These are phyloP conservation scores for Sporothrix globosa DNA, from an alignment of 2,329 filamentous ascomycete genomes.

Conservation along the genomic window DNA sequence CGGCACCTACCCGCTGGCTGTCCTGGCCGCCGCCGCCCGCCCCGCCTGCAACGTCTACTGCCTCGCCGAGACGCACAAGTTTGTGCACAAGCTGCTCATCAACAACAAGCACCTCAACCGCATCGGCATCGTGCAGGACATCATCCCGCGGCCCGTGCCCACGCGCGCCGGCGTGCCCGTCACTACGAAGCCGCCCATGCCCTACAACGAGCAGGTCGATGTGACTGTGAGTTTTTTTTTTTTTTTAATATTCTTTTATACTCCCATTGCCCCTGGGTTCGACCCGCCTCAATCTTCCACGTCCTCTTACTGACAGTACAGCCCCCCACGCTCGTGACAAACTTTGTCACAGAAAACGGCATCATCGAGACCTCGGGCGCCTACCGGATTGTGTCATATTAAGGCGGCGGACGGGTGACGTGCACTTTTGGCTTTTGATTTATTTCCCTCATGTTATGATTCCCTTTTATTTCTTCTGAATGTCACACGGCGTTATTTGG, in stretches of 20 bases:
- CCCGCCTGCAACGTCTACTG: constrained; percentile 73
- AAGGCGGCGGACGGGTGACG: background rate
- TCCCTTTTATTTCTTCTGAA: background rate
- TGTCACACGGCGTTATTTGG: background rate
- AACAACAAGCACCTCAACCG: constrained; percentile 71
- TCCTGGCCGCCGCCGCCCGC: constrained; percentile 68
- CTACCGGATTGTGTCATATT: constrained; percentile 35
- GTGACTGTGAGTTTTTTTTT: constrained; percentile 62
- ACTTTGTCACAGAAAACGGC: constrained; percentile 75
- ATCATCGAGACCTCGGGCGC: constrained; percentile 47
- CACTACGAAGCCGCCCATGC: constrained; percentile 44
- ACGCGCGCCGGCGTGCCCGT: constrained; percentile 35
- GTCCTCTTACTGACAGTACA: constrained; percentile 40
- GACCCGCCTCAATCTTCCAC: no score
- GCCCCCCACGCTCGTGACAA: constrained; percentile 70
- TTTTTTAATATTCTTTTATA: background rate
- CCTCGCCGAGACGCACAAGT: constrained; percentile 94
- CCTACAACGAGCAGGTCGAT: constrained; percentile 62
- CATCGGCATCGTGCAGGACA: constrained; percentile 71
- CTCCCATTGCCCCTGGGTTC: no score
- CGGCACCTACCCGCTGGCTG: constrained; percentile 82
- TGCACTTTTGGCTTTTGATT: background rate
- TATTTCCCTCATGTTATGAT: background rate
- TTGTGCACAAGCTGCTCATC: constrained; percentile 82
- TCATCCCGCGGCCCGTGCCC: constrained; percentile 58